Evolutionary conservation across 257 asterid species (phyloP).

Genomic region (Ajuga chamaepitys): DNA sequence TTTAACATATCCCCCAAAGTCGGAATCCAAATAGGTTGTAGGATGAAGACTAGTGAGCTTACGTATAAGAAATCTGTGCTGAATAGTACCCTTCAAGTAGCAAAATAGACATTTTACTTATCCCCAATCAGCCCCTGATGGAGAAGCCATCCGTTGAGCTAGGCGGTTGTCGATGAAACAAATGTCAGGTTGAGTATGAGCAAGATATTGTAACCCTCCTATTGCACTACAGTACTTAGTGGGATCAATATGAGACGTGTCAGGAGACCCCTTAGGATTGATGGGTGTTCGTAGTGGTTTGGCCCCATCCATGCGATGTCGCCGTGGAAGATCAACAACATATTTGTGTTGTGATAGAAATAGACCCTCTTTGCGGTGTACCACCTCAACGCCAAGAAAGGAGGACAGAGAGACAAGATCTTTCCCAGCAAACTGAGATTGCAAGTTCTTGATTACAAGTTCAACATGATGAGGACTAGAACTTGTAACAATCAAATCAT

Average conservation of each 20-base stretch:
- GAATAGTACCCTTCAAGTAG: background rate
- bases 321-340: background rate
- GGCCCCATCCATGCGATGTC: background rate
- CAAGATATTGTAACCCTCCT: background rate
- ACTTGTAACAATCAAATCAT: background rate
- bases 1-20: too few relatives aligned
- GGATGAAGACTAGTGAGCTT: too few relatives aligned
- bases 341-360: too few relatives aligned
- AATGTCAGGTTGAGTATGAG: too few relatives aligned
- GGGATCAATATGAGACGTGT: background rate
- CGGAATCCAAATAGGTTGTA: too few relatives aligned
- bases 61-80: too few relatives aligned
- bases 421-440: background rate
- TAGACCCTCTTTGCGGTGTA: too few relatives aligned
- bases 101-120: background rate
- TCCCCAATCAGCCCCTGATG: background rate
- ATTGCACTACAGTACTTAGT: background rate
- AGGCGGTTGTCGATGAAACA: background rate
- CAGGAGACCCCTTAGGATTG: background rate
- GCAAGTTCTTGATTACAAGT: background rate
- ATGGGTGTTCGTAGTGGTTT: too few relatives aligned
- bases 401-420: background rate
- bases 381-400: background rate
- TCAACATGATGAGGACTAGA: background rate
- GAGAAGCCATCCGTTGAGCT: background rate